A percentile compares a stretch with the other conserved stretches of the same genome.
Conservation (phyloP, 257 asterid species). For the Fraxinus cuspidata region DNA sequence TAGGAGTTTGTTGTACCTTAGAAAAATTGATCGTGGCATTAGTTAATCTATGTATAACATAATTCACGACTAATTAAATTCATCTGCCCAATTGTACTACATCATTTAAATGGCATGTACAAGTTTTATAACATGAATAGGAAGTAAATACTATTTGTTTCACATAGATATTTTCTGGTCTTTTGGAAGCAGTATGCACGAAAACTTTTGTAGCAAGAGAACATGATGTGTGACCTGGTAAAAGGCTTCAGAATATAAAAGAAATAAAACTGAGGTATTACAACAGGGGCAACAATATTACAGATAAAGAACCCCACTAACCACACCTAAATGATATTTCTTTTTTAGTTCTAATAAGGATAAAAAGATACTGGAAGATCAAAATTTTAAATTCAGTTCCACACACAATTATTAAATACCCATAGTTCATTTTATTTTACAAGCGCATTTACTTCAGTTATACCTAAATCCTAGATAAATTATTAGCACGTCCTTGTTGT, state of each 20-base stretch:
- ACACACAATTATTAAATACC: background rate
- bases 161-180: background rate
- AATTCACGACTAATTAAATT: conserved; percentile 9
- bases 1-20: conserved; percentile 67
- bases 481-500: background rate
- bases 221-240: background rate
- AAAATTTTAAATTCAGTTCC: conserved; percentile 10
- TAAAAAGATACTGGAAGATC: conserved; percentile 1
- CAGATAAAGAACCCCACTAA: background rate
- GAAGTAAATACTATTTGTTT: conserved; percentile 10
- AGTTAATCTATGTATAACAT: conserved; percentile 21
- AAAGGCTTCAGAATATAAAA: background rate
- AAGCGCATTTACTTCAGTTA: background rate
- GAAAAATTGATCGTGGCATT: conserved; percentile 17
- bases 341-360: background rate
- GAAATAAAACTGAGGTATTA: background rate
- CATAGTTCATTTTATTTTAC: background rate
- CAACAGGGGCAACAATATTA: background rate
- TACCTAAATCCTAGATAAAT: background rate
- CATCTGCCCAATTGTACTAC: conserved; percentile 15
- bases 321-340: background rate
- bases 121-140: background rate
- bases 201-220: background rate
- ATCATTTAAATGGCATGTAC: conserved; percentile 10
- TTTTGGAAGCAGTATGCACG: background rate